Conservation (phyloP, 176 grass and related monocot species). For the Oryza officinalis region DNA sequence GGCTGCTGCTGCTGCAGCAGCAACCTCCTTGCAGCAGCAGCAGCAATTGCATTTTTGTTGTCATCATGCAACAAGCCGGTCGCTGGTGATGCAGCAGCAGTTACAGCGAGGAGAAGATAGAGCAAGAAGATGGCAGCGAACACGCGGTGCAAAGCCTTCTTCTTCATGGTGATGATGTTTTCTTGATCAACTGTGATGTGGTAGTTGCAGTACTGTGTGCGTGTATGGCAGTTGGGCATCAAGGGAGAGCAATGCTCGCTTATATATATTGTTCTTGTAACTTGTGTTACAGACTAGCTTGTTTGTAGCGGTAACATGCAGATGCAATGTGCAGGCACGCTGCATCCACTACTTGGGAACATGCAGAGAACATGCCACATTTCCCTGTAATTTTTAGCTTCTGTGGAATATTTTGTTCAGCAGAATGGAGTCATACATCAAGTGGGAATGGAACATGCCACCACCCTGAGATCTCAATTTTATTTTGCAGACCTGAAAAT, state of each 20-base stretch:
- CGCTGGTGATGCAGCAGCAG: background rate
- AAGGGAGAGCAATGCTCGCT: background rate
- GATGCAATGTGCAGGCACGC: background rate
- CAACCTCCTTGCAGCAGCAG: slow-evolving; percentile 5
- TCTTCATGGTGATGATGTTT: background rate
- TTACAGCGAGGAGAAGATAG: background rate
- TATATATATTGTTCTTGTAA: background rate
- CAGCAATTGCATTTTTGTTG: background rate
- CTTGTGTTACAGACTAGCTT: background rate
- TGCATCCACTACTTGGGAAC: slow-evolving; percentile 13
- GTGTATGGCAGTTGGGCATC: background rate
- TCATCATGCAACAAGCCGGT: background rate
- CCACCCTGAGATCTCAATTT: background rate
- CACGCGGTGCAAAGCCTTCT: background rate
- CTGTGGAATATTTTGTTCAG: background rate
- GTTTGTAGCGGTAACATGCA: background rate
- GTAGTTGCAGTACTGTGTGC: background rate
- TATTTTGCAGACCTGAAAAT: background rate
- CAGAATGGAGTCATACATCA: background rate
- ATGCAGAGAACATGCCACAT: background rate
- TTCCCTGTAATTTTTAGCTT: background rate
- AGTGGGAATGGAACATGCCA: background rate
- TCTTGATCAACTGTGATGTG: background rate
- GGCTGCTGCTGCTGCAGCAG: background rate
- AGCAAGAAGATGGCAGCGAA: slow-evolving; percentile 9